These are phyloP conservation scores for Coniochaeta prunicola DNA, from an alignment of 2,329 filamentous ascomycete genomes.

Conservation along the genomic window DNA sequence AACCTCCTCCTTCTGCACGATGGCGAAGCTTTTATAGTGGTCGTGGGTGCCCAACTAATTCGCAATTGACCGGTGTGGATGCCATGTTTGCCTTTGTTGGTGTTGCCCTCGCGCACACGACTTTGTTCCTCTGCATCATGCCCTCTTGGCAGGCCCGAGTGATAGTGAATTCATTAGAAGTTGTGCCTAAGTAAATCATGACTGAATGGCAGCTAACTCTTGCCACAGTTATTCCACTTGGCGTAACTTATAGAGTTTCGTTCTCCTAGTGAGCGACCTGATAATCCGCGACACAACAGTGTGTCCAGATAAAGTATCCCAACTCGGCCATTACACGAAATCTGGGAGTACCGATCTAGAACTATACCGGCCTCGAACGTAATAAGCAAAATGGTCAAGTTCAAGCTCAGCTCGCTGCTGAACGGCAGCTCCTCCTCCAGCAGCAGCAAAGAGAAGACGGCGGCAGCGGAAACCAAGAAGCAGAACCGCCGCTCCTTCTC, in stretches of 20 bases:
- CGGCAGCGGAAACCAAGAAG: constrained; percentile 20
- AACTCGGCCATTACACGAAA: not conserved
- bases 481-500: constrained; percentile 25
- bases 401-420: constrained; percentile 28
- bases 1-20: not conserved
- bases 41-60: not conserved
- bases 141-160: not conserved
- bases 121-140: not conserved
- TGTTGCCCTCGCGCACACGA: not conserved
- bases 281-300: not conserved
- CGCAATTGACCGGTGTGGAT: not conserved
- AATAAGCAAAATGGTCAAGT: constrained; percentile 21
- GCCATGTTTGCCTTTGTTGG: not conserved
- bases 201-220: not conserved
- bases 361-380: no score
- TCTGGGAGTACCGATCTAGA: no score
- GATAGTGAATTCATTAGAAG: not conserved
- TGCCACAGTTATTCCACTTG: not conserved
- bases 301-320: not conserved
- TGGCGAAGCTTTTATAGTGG: not conserved
- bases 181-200: not conserved
- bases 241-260: not conserved
- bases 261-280: not conserved
- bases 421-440: constrained; percentile 14
- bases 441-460: constrained; percentile 7